Percentiles rank a stretch among this genome's conserved stretches.
phyloP scores from a whole-genome alignment of 2,329 filamentous ascomycete species.

The Pseudocercospora macadamiae region DNA sequence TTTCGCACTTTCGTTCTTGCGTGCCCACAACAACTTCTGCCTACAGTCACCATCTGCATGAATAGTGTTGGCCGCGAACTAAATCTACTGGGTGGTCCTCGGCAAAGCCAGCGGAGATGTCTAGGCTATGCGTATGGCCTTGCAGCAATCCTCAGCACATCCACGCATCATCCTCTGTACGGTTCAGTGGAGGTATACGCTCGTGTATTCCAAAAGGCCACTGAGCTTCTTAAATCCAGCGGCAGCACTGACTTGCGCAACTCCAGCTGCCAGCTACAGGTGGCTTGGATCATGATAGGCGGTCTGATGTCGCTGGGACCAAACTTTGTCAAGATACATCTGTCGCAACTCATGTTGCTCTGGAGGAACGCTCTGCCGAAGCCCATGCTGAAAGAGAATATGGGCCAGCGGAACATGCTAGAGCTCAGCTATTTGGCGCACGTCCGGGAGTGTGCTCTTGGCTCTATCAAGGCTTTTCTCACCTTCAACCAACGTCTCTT shows the following conservation, averaged over 20 bases:
- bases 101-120: slow-evolving; percentile 80
- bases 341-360: slow-evolving; percentile 86
- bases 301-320: slow-evolving; percentile 95
- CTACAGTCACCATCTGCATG: slow-evolving; percentile 93
- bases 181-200: slow-evolving; percentile 96
- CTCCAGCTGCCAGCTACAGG: slow-evolving; percentile 92
- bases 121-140: slow-evolving; percentile 90
- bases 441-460: slow-evolving; percentile 90
- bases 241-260: slow-evolving; percentile 87
- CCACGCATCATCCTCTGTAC: slow-evolving; percentile 83
- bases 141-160: slow-evolving; percentile 87
- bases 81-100: slow-evolving; percentile 70
- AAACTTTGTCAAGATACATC: slow-evolving; percentile 98
- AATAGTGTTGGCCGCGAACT: slow-evolving; percentile 90
- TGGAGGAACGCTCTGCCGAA: slow-evolving; percentile 98
- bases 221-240: slow-evolving; percentile 87
- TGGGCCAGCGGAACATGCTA: slow-evolving; percentile 76
- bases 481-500: slow-evolving; percentile 90
- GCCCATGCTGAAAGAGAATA: slow-evolving; percentile 89
- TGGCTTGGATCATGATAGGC: slow-evolving; percentile 96
- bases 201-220: slow-evolving; percentile 86
- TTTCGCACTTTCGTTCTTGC: slow-evolving; percentile 85
- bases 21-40: slow-evolving; percentile 87
- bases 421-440: slow-evolving; percentile 93
- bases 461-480: slow-evolving; percentile 87